A percentile compares a stretch with the other conserved stretches of the same genome.
These are phyloP conservation scores for Achaetomiella virescens DNA, from an alignment of 495 filamentous ascomycete species.

Conservation along the genomic window DNA sequence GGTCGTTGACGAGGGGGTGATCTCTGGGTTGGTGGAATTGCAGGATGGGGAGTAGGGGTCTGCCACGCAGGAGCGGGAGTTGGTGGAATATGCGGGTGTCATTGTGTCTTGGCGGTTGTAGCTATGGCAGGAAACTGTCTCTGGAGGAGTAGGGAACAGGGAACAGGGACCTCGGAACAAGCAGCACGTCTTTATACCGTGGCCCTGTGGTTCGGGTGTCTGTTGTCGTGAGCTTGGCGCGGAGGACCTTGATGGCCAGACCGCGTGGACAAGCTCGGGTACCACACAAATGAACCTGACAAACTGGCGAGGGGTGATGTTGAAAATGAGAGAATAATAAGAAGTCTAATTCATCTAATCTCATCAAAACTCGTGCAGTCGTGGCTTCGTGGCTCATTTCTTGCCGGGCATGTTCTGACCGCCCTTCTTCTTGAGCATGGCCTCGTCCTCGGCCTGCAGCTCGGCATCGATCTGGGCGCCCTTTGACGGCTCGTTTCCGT, in stretches of 20 bases:
- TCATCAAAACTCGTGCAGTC: background rate
- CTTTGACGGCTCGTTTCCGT: conserved; percentile 65
- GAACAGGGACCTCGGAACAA: too few relatives aligned
- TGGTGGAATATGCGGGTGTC: background rate
- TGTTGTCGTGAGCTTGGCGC: too few relatives aligned
- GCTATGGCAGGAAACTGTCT: too few relatives aligned
- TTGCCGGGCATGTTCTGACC: conserved; percentile 29
- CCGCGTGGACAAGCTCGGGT: background rate
- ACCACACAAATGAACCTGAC: background rate
- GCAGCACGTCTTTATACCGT: too few relatives aligned
- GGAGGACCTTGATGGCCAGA: conserved; percentile 15
- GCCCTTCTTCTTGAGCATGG: conserved; percentile 57
- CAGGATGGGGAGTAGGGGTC: background rate
- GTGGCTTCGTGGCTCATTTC: conserved; percentile 1
- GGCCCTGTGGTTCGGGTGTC: background rate
- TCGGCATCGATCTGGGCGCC: conserved; percentile 68
- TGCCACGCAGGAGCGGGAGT: background rate
- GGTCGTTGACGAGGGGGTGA: background rate
- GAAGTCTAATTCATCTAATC: background rate
- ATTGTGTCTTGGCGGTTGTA: background rate
- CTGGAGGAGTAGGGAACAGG: too few relatives aligned
- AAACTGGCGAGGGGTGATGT: background rate
- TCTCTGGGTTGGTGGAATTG: background rate
- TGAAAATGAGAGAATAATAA: background rate
- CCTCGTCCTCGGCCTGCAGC: conserved; percentile 63